These are phyloP conservation scores for Trichomonascaceae sp. DNA, from an alignment of 1,139 yeast species.

Conservation along the genomic window DNA sequence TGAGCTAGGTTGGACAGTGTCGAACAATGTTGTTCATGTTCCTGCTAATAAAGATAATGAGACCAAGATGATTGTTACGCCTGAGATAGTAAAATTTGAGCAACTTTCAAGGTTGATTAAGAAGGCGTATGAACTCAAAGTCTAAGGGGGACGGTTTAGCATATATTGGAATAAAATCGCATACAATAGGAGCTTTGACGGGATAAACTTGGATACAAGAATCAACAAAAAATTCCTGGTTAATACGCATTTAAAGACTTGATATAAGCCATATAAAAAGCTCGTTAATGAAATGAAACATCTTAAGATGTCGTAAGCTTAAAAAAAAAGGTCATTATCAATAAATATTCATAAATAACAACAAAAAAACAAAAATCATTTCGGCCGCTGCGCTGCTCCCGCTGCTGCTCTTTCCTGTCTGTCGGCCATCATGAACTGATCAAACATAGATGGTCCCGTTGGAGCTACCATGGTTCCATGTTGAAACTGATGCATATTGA, in stretches of 20 bases:
- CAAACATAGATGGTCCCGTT: constrained; percentile 17
- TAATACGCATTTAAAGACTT: neutral
- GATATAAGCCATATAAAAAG: neutral
- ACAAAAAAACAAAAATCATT: constrained; percentile 6
- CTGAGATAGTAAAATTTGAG: constrained; percentile 32
- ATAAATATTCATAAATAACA: constrained; percentile 9
- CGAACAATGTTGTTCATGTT: constrained; percentile 24
- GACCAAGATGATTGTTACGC: constrained; percentile 29
- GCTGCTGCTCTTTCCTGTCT: constrained; percentile 15
- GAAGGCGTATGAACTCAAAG: constrained; percentile 28
- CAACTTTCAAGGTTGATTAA: constrained; percentile 32
- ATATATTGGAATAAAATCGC: neutral
- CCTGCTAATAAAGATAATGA: constrained; percentile 31
- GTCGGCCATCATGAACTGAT: constrained; percentile 25
- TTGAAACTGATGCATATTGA: neutral
- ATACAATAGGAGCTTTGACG: neutral
- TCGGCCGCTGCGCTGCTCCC: constrained; percentile 9
- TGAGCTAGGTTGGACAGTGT: constrained; percentile 31
- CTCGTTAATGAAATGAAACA: neutral
- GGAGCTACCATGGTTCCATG: neutral
- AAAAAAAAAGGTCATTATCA: constrained; percentile 7
- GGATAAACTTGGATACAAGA: neutral
- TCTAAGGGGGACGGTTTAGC: constrained; percentile 8
- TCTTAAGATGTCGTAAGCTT: neutral
- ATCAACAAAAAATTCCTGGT: neutral